phyloP scores from a whole-genome alignment of 1,139 yeast genomes.

The Debaryomycetaceae sp. region DNA sequence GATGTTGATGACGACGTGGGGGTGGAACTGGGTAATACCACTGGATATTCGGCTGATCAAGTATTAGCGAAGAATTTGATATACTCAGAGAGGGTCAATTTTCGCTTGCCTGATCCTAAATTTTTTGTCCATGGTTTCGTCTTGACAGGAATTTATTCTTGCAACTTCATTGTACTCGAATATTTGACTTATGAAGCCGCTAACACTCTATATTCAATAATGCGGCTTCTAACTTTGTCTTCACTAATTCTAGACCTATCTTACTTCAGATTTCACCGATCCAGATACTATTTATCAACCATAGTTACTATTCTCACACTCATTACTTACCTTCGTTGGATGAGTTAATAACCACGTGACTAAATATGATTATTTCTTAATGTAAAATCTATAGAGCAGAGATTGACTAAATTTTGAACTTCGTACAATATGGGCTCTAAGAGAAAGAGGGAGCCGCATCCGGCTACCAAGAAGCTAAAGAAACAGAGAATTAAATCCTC shows the following conservation, averaged over 20 bases:
- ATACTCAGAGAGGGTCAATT: not conserved
- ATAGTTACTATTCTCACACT: not conserved
- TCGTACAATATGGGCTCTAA: constrained; percentile 15
- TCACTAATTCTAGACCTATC: not conserved
- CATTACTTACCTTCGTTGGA: no score
- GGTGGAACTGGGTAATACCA: no score
- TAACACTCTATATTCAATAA: not conserved
- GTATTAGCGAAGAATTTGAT: no score
- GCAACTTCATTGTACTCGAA: not conserved
- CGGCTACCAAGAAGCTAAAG: constrained; percentile 15
- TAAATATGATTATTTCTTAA: not conserved
- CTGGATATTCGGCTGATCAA: no score
- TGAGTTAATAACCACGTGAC: no score
- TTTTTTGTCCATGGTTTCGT: not conserved
- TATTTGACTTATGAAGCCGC: not conserved
- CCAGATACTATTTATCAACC: not conserved
- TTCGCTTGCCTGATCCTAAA: not conserved
- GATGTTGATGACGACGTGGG: no score
- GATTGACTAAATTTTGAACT: constrained; percentile 6
- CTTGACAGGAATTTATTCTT: not conserved
- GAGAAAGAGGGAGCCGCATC: constrained; percentile 18
- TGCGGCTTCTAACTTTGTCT: not conserved
- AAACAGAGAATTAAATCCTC: constrained; percentile 15
- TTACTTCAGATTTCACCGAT: not conserved
- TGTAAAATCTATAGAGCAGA: constrained; percentile 7